phyloP scores from a whole-genome alignment of 805 yeast genomes.

The Cyberlindnera veronae region DNA sequence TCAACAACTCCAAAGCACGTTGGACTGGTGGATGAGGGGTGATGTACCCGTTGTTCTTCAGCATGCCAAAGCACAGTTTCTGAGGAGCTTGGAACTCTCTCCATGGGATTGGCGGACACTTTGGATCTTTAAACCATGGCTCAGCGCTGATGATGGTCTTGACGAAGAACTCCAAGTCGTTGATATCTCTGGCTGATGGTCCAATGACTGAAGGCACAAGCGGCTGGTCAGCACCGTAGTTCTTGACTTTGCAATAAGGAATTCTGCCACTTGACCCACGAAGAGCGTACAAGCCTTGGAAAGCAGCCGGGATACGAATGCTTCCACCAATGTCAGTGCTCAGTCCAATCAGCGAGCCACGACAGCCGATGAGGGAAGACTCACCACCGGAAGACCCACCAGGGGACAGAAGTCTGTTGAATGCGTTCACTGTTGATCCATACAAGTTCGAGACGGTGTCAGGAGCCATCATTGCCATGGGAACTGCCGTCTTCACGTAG shows the following conservation, averaged over 20 bases:
- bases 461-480: slow-evolving; percentile 46
- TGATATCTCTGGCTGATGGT: slow-evolving; percentile 39
- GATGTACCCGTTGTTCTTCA: slow-evolving; percentile 39
- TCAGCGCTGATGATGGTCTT: slow-evolving; percentile 30
- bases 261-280: slow-evolving; percentile 43
- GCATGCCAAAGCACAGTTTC: slow-evolving; percentile 38
- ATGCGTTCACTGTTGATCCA: slow-evolving; percentile 45
- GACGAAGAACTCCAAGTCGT: slow-evolving; percentile 34
- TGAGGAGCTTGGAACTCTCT: slow-evolving; percentile 28
- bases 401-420: slow-evolving; percentile 37
- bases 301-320: slow-evolving; percentile 45
- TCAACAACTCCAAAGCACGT: slow-evolving; percentile 38
- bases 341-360: slow-evolving; percentile 46
- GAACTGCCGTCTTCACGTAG: slow-evolving; percentile 50
- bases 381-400: slow-evolving; percentile 58
- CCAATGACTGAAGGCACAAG: slow-evolving; percentile 51
- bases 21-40: slow-evolving; percentile 50
- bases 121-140: slow-evolving; percentile 43
- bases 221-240: slow-evolving; percentile 38
- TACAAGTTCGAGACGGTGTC: slow-evolving; percentile 42
- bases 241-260: slow-evolving; percentile 29
- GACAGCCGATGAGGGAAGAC: slow-evolving; percentile 40
- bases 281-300: slow-evolving; percentile 38
- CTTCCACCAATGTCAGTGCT: slow-evolving; percentile 56
- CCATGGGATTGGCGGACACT: slow-evolving; percentile 32